Conservation (phyloP, 164 flowering plant species). For the Buxus sempervirens region DNA sequence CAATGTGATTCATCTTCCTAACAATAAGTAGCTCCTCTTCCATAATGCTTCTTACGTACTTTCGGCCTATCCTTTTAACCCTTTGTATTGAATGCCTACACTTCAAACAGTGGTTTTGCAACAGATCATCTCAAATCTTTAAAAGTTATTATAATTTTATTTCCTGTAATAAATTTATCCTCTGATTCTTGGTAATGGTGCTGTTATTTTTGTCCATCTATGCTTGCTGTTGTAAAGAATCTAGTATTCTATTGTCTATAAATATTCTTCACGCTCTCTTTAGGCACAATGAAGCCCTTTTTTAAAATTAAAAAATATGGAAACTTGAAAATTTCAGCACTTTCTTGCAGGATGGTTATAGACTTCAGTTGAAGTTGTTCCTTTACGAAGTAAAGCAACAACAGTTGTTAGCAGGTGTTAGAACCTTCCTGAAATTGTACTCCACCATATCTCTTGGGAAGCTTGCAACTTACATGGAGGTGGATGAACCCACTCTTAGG, state of each 20-base stretch:
- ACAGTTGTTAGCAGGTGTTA: conserved; percentile 72
- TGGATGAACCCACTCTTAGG: conserved; percentile 94
- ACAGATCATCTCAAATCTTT: too few relatives aligned
- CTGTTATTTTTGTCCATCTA: not conserved
- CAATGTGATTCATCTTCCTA: too few relatives aligned
- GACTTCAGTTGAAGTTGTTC: conserved; percentile 93
- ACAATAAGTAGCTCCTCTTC: too few relatives aligned
- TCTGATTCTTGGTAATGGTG: not conserved
- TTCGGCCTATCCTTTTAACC: too few relatives aligned
- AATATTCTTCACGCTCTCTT: not conserved
- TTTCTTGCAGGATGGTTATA: conserved; percentile 85
- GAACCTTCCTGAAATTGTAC: conserved; percentile 88
- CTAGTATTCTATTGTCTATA: not conserved
- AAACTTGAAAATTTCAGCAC: not conserved
- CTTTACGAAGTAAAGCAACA: conserved; percentile 98
- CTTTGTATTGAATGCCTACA: too few relatives aligned
- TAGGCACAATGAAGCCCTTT: not conserved
- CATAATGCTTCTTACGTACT: too few relatives aligned
- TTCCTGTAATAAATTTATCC: too few relatives aligned
- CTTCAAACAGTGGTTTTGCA: too few relatives aligned
- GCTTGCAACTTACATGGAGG: conserved; percentile 90
- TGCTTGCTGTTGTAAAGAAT: not conserved
- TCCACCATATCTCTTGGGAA: conserved; percentile 82
- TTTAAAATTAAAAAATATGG: not conserved
- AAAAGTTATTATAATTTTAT: too few relatives aligned